Evolutionary conservation across 2,329 filamentous ascomycete species (phyloP), one percentile per base, ranked within the genome.

Genomic region (Didymella sp.): DNA sequence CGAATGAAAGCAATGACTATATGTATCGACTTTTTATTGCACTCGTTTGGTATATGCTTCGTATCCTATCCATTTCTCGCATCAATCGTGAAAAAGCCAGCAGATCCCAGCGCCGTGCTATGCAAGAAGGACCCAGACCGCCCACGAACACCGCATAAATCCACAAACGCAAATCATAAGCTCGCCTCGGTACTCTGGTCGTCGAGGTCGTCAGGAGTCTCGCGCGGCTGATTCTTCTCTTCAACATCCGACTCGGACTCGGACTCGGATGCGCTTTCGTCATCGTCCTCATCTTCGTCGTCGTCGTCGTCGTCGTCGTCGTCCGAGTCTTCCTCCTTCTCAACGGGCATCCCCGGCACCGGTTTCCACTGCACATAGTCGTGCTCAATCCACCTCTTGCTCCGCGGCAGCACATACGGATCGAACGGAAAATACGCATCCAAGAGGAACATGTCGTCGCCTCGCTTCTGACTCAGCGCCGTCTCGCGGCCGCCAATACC

Each of bases 401-500:
- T 97, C 64, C 87, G 82, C 0, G 93, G 93, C 46, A 99, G 81
- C 69, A 94, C 89, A 75, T 98, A 99, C 2, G 96, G 96, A 73
- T 99, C 95, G 70, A 99, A 99, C 0, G 95, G 95, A 71, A 98
- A 99, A 75, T 96, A 97, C 0, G 92, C 90, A 66, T 98, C 93
- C 1, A 99, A 84, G 75, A 96, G 89, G 69, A 94, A 88, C 69
- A 87, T 89, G 60, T 88, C 87, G 64, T 96, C 91, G 56, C 90
- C 89, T 51, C 87, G 84, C 67, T 81, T 81, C 50, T 73, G 74
- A 9, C 76, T 79, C 38, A 80, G 76, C 2, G 80, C 79, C 51
- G 80, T 85, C 64, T 87, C 84, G 43, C 86, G 83, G 51, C 84
- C 81, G 5, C 83, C 71, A 1, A 74, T 66, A 6, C 72, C 71